A percentile compares a stretch with the other conserved stretches of the same genome.
phyloP scores from a whole-genome alignment of 1,139 yeast genomes.

The Petasospora rhodanensis region DNA sequence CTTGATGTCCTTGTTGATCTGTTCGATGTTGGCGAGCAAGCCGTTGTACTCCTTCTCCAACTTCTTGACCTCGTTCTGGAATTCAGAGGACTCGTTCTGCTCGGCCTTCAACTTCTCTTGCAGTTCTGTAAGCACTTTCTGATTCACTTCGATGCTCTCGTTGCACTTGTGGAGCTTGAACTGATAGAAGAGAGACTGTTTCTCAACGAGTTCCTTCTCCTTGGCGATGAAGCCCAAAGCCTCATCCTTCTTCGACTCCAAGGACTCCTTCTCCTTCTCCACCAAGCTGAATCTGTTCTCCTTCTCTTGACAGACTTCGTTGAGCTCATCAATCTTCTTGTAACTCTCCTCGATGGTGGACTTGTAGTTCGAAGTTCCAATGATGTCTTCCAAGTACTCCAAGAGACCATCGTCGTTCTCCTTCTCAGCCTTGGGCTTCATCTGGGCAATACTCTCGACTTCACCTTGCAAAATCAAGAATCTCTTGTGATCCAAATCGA shows the following conservation, averaged over 20 bases:
- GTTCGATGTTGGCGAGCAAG: slow-evolving; percentile 31
- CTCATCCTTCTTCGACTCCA: slow-evolving; percentile 66
- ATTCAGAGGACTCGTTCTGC: slow-evolving; percentile 40
- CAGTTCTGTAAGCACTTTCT: slow-evolving; percentile 33
- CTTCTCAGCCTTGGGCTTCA: slow-evolving; percentile 94
- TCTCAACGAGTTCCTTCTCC: slow-evolving; percentile 58
- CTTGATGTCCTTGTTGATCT: slow-evolving; percentile 32
- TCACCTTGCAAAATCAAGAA: slow-evolving; percentile 96
- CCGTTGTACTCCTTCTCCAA: slow-evolving; percentile 36
- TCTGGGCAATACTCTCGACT: slow-evolving; percentile 96
- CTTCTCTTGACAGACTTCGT: slow-evolving; percentile 78
- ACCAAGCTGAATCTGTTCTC: slow-evolving; percentile 77
- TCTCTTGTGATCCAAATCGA: slow-evolving; percentile 91
- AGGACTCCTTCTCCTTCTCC: slow-evolving; percentile 63
- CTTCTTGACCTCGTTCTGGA: slow-evolving; percentile 38
- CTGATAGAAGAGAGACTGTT: slow-evolving; percentile 57
- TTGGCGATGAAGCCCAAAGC: slow-evolving; percentile 62
- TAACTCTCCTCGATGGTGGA: slow-evolving; percentile 64
- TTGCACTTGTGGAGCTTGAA: slow-evolving; percentile 40
- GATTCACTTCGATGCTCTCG: slow-evolving; percentile 38
- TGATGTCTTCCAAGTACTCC: slow-evolving; percentile 93
- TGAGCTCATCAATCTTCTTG: slow-evolving; percentile 58
- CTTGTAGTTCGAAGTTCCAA: slow-evolving; percentile 88
- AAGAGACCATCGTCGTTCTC: slow-evolving; percentile 91
- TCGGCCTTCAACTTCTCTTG: slow-evolving; percentile 45